phyloP scores from a whole-genome alignment of 2,329 filamentous ascomycete genomes.

The Drechslerella coelobrocha region DNA sequence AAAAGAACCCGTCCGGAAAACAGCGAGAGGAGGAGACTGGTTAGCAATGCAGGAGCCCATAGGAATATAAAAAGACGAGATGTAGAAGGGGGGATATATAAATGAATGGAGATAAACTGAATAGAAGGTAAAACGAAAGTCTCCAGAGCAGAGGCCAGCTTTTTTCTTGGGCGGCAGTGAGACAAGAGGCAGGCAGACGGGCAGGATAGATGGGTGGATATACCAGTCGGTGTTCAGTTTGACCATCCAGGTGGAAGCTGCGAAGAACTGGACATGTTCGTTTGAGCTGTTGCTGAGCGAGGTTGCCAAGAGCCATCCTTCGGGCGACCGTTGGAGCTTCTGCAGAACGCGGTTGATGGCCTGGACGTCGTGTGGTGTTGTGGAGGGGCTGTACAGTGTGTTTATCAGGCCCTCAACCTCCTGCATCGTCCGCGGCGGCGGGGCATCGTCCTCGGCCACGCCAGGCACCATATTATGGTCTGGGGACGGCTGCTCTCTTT shows the following conservation, averaged over 20 bases:
- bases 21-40: conserved; percentile 6
- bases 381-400: conserved; percentile 56
- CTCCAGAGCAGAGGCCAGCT: not conserved
- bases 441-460: conserved; percentile 41
- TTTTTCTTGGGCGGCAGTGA: not conserved
- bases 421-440: conserved; percentile 58
- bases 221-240: conserved; percentile 92
- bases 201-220: not conserved
- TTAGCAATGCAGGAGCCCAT: conserved; percentile 18
- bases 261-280: conserved; percentile 86
- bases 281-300: conserved; percentile 72
- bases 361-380: conserved; percentile 59
- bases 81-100: not conserved
- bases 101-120: not conserved
- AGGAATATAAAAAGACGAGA: too few relatives aligned
- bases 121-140: not conserved
- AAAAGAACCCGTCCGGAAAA: conserved; percentile 9
- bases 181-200: not conserved
- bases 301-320: conserved; percentile 86
- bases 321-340: conserved; percentile 75
- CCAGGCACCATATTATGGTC: conserved; percentile 31
- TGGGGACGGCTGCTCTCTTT: not conserved
- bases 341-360: conserved; percentile 77
- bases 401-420: conserved; percentile 57
- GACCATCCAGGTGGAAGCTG: conserved; percentile 87